Percentiles rank a stretch among this genome's conserved stretches.
Conservation (phyloP, 1,139 yeast genomes). For the Candida tunisiensis region DNA sequence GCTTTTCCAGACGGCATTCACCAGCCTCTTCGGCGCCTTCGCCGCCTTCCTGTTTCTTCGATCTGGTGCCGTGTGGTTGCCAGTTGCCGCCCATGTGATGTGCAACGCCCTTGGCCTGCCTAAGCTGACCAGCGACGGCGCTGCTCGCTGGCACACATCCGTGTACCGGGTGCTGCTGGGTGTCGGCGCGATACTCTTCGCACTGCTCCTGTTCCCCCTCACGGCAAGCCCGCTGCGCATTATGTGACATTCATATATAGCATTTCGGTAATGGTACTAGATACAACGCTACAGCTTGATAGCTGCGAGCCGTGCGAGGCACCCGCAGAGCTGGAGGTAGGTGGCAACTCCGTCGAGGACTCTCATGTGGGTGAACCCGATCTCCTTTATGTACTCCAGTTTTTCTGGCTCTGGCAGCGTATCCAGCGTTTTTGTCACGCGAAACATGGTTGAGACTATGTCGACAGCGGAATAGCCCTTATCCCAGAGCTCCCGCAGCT, state of each 20-base stretch:
- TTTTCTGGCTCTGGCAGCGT: slow-evolving; percentile 50
- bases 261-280: neutral
- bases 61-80: slow-evolving; percentile 43
- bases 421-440: slow-evolving; percentile 64
- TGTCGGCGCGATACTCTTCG: slow-evolving; percentile 26
- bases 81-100: slow-evolving; percentile 46
- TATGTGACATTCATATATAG: neutral
- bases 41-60: slow-evolving; percentile 43
- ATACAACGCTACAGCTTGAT: slow-evolving; percentile 5
- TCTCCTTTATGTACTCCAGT: slow-evolving; percentile 63
- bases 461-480: slow-evolving; percentile 93
- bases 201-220: neutral
- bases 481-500: slow-evolving; percentile 57
- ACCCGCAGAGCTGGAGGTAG: slow-evolving; percentile 69
- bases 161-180: slow-evolving; percentile 28
- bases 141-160: slow-evolving; percentile 9
- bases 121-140: slow-evolving; percentile 11
- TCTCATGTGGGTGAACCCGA: slow-evolving; percentile 85
- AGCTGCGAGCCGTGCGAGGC: slow-evolving; percentile 43
- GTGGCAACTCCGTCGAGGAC: slow-evolving; percentile 87
- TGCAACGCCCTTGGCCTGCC: slow-evolving; percentile 83
- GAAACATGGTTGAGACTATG: slow-evolving; percentile 77
- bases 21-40: slow-evolving; percentile 65
- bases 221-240: neutral
- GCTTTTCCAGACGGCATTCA: slow-evolving; percentile 48